Evolutionary conservation across 305 asterid genomes (phyloP).

Genomic region (Ajuga reptans): DNA sequence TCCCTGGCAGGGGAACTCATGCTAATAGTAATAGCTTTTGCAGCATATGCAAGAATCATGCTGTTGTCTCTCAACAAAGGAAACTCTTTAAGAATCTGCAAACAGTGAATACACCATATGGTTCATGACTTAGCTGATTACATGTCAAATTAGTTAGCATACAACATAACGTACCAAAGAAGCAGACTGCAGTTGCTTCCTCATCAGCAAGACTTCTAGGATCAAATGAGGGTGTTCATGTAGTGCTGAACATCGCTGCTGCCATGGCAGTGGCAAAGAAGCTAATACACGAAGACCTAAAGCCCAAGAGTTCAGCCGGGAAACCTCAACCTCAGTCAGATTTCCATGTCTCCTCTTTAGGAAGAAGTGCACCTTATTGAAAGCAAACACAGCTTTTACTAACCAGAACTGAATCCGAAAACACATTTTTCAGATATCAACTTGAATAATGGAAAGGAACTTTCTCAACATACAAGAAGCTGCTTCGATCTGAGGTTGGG

Average conservation of each 20-base stretch:
- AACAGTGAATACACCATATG: conserved; percentile 24
- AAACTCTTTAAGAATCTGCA: conserved; percentile 84
- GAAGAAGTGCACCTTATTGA: conserved; percentile 87
- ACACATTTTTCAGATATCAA: conserved; percentile 20
- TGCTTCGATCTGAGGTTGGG: conserved; percentile 95
- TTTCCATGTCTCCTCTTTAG: conserved; percentile 89
- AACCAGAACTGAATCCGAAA: conserved; percentile 21
- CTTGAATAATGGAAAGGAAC: conserved; percentile 21
- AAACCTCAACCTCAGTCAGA: conserved; percentile 76
- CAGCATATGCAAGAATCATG: conserved; percentile 74
- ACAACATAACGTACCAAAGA: conserved; percentile 56
- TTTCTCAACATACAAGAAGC: conserved; percentile 69
- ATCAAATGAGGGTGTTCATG: conserved; percentile 97
- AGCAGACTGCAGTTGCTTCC: conserved; percentile 97
- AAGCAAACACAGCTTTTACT: conserved; percentile 27
- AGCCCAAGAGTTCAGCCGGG: conserved; percentile 95
- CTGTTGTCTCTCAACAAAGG: conserved; percentile 77
- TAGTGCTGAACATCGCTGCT: conserved; percentile 90
- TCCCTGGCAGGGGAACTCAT: conserved; percentile 75
- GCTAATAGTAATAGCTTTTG: conserved; percentile 84
- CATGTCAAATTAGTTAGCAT: conserved; percentile 12
- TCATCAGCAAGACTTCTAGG: conserved; percentile 90
- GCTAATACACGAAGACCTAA: conserved; percentile 97
- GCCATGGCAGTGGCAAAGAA: conserved; percentile 94
- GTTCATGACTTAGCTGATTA: conserved; percentile 19